Base-by-base conservation (phyloP, 2,329 filamentous ascomycete species). In the Botryosphaeria agaves region DNA sequence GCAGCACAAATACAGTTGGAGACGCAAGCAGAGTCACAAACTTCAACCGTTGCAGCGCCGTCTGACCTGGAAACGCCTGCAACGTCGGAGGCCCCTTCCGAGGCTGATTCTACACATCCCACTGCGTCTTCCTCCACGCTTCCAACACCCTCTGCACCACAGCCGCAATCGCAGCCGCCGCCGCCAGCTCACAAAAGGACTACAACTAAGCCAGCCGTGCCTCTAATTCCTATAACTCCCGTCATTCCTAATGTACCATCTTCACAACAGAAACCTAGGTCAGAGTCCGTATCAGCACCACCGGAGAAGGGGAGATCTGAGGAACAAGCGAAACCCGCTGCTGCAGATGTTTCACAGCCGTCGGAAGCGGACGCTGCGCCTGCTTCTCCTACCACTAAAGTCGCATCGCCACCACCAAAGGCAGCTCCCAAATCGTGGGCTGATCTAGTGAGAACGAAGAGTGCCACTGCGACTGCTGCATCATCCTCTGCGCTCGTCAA, bases 371-470 rank as follows among this genome's bases (percentile, higher is more conserved):
- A 40, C n/a, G 28, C 42, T 5, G 55, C 56, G 15, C 48, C 45
- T 16, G 35, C 42, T 6, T 18, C n/a, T 7, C n/a, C 14, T 18
- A 50, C 57, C 1, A 48, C 59, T 30, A 48, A 52, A 23, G 50
- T 48, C n/a, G 55, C 61, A 27, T 54, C 61, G n/a, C 64, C 67
- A 16, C 40, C 51, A 6, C 41, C 46, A 30, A 40, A 46, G 18
- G 39, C 38, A 9, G 35, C 41, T 8, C 57, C 58, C 7, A 63
- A 75, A 43, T 73, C 70, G 2, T 82, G 76, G 76, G 72, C 76
- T 16, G 75, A 76, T 38, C 58, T 81, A 26, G 64, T 81, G 31
- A 64, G 71, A 31, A 55, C 62, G 7, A 64, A 66, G 40, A 51
- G 58, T 29, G 32, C 42, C 8, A 44, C 42, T 18, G 39, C 55